Evolutionary conservation across 768 basidiomycete species (phyloP), one percentile per base, ranked within the genome.

Genomic region (Boletus edulis): DNA sequence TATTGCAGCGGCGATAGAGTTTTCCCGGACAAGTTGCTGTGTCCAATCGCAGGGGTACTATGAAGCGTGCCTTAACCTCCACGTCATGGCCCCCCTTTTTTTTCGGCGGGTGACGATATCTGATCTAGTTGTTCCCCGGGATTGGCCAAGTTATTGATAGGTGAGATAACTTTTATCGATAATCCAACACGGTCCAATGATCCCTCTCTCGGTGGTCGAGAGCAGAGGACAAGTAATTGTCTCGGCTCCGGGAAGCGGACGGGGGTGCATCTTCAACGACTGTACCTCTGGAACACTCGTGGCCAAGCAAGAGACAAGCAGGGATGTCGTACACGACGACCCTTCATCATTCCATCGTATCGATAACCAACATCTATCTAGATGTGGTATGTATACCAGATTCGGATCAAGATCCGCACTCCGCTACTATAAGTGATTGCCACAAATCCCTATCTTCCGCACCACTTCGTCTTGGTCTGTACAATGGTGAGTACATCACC

Each of bases 391-490:
- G 29, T 29, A 29, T 29, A 46, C 71, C 72, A 71, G 74, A 66
- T 71, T 83, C 82, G 80, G 83, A 87, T 87, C 86, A 81, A 84
- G 85, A 86, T 87, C 86, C 83, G 84, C 75, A 79, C 77, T 79
- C 81, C 79, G 82, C 80, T 69, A 73, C 72, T 72, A 75, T 76
- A 76, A 77, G 75, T 70, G 64, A 68, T 62, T 49, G 62, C 55
- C 58, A 58, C 58, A 52, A 48, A 52, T 66, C 61, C 62, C 54
- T 66, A 54, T 64, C 54, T 51, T 59, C 54, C 49, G 37, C 46
- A 57, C 65, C 65, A 59, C 64, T 64, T 57, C 59, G 53, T 58
- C 67, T 57, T 61, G 11, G 49, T 54, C 64, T 38, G 63, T 55
- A 66, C 63, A 68, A 74, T 72, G 68, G 73, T 66, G 51, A 61